These are phyloP conservation scores for Rubroboletus satanas DNA, from an alignment of 768 basidiomycete genomes.

Conservation along the genomic window DNA sequence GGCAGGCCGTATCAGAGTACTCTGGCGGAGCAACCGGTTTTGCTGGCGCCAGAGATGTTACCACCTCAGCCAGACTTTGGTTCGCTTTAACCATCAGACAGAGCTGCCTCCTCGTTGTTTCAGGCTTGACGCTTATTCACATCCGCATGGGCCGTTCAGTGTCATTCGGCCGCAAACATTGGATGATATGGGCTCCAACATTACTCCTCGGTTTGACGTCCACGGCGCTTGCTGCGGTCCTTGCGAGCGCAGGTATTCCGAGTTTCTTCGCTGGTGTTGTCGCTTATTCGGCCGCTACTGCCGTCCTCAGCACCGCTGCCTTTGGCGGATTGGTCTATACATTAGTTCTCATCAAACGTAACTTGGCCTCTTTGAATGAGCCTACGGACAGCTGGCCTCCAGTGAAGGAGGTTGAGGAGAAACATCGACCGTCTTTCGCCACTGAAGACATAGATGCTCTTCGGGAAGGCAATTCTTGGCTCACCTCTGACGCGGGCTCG, in stretches of 20 bases:
- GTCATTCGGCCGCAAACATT: slow-evolving; percentile 65
- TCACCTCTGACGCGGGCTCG: slow-evolving; percentile 59
- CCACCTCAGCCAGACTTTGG: slow-evolving; percentile 63
- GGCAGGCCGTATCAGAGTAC: slow-evolving; percentile 59
- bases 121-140: slow-evolving; percentile 59
- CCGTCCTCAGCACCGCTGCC: slow-evolving; percentile 46
- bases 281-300: slow-evolving; percentile 53
- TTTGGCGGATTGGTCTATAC: slow-evolving; percentile 63
- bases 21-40: slow-evolving; percentile 43
- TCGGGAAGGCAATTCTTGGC: slow-evolving; percentile 77
- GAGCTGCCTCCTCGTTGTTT: slow-evolving; percentile 61
- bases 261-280: slow-evolving; percentile 60
- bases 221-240: slow-evolving; percentile 54
- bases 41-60: slow-evolving; percentile 45
- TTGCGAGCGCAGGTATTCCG: slow-evolving; percentile 50
- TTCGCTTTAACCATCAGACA: slow-evolving; percentile 63
- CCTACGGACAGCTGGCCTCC: slow-evolving; percentile 60
- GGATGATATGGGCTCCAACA: slow-evolving; percentile 71
- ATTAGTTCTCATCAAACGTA: slow-evolving; percentile 61
- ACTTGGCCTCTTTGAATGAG: slow-evolving; percentile 53
- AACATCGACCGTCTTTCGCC: slow-evolving; percentile 58
- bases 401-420: slow-evolving; percentile 46
- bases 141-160: slow-evolving; percentile 68
- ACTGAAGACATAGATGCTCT: slow-evolving; percentile 72
- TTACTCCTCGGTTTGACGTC: slow-evolving; percentile 51